Percentiles rank a stretch among this genome's conserved stretches.
These are phyloP conservation scores for Colletotrichum liaoningense DNA, from an alignment of 2,329 filamentous ascomycete species.

Conservation along the genomic window DNA sequence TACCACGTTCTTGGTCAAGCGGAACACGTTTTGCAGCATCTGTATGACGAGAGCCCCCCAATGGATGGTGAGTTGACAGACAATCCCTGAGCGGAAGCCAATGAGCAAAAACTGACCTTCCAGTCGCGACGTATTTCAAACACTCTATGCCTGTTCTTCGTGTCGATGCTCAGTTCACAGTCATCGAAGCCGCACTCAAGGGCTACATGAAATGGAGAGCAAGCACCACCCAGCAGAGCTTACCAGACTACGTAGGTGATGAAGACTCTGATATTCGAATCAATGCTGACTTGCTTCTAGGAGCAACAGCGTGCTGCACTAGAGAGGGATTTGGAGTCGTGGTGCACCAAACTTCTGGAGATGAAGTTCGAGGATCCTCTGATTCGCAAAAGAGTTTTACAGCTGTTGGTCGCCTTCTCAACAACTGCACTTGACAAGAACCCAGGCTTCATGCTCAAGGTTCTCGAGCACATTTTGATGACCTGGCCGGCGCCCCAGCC, in stretches of 20 bases:
- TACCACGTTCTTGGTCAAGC: constrained; percentile 86
- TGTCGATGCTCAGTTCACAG: constrained; percentile 89
- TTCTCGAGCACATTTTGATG: constrained; percentile 90
- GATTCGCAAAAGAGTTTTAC: constrained; percentile 83
- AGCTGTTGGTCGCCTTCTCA: constrained; percentile 86
- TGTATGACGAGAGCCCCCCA: constrained; percentile 77
- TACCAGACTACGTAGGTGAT: constrained; percentile 32
- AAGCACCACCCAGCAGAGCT: constrained; percentile 35
- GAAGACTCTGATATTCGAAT: neutral
- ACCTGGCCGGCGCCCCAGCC: constrained; percentile 81
- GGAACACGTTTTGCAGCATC: constrained; percentile 77
- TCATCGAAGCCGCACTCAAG: constrained; percentile 89
- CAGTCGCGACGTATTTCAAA: constrained; percentile 72
- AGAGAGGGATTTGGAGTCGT: constrained; percentile 74
- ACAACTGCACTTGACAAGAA: constrained; percentile 83
- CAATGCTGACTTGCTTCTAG: constrained; percentile 38
- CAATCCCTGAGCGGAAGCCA: neutral
- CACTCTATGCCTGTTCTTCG: constrained; percentile 78
- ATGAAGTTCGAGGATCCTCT: constrained; percentile 85
- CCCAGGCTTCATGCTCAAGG: constrained; percentile 84
- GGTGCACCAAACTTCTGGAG: constrained; percentile 78
- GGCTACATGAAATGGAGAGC: constrained; percentile 85
- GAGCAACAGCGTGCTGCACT: constrained; percentile 66
- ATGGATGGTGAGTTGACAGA: constrained; percentile 68
- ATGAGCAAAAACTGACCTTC: constrained; percentile 9